Evolutionary conservation across 75 land plant genomes (phyloP).

Genomic region (Larix kaempferi): DNA sequence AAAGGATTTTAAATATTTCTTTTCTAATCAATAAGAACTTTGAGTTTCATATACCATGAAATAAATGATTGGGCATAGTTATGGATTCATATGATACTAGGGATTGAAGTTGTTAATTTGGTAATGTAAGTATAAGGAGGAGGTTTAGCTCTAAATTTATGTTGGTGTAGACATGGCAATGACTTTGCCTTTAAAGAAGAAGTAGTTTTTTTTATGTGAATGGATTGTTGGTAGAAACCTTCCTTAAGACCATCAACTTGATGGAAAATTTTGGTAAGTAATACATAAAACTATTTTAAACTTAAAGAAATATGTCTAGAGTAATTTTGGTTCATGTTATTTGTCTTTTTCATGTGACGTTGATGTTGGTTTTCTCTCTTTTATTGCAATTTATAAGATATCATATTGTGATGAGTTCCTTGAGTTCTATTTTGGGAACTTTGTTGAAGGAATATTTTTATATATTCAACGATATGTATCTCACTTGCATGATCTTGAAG

Average conservation of each 20-base stretch:
- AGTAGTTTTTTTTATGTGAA: conserved; percentile 23
- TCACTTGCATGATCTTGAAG: not conserved
- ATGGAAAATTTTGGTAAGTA: conserved; percentile 8
- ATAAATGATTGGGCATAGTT: too few species aligned
- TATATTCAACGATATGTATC: conserved; percentile 49
- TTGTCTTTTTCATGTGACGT: too few species aligned
- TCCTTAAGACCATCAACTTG: not conserved
- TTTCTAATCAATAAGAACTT: too few species aligned
- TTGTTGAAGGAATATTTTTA: conserved; percentile 77
- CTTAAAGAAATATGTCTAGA: not conserved
- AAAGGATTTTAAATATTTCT: too few species aligned
- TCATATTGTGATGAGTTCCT: conserved; percentile 69
- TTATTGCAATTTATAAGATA: conserved; percentile 24
- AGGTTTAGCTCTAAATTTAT: too few species aligned
- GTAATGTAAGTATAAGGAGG: too few species aligned
- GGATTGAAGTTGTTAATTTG: too few species aligned
- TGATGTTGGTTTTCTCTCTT: not conserved
- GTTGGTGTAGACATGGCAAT: not conserved
- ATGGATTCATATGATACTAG: too few species aligned
- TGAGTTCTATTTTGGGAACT: conserved; percentile 71
- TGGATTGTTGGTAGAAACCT: conserved; percentile 18
- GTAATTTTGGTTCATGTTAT: not conserved
- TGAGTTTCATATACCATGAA: too few species aligned
- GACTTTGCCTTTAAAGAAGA: conserved; percentile 1
- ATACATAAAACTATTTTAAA: not conserved